phyloP scores from a whole-genome alignment of 108 stramenopile species.

The Seminavis robusta region DNA sequence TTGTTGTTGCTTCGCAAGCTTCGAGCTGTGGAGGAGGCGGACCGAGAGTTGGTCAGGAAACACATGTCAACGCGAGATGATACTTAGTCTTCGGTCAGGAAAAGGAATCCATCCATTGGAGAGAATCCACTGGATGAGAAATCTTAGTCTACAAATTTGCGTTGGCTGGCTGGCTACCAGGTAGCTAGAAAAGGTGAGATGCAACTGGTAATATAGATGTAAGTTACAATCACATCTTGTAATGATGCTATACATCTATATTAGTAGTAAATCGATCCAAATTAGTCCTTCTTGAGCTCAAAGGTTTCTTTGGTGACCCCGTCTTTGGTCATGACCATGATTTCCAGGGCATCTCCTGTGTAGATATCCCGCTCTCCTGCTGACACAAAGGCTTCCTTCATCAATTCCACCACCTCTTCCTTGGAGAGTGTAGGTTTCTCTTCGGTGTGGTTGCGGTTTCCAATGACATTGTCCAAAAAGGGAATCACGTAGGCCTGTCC shows the following conservation, averaged over 20 bases:
- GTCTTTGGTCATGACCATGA: constrained; percentile 84
- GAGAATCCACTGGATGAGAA: no score
- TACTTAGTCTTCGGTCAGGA: no score
- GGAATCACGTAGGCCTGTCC: constrained; percentile 92
- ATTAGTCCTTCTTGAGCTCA: constrained; percentile 92
- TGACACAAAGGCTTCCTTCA: constrained; percentile 95
- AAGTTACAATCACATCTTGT: no score
- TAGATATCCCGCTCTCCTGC: constrained; percentile 98
- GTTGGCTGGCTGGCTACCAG: no score
- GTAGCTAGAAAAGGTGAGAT: no score
- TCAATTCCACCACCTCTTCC: constrained; percentile 92
- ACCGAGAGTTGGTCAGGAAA: constrained; percentile 14
- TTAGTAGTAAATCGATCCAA: no score
- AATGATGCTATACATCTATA: no score
- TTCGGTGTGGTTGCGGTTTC: constrained; percentile 89
- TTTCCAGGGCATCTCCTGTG: constrained; percentile 96
- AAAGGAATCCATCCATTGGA: no score
- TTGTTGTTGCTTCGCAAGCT: constrained; percentile 53
- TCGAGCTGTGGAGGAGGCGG: constrained; percentile 36
- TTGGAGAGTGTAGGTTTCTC: constrained; percentile 74
- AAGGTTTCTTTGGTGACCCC: constrained; percentile 82
- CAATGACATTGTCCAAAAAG: constrained; percentile 94
- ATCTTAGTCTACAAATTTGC: no score
- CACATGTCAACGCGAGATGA: constrained; percentile 2
- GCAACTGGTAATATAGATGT: no score